These are phyloP conservation scores for Globisporangium orthogonon DNA, from an alignment of 352 stramenopile species.

Conservation along the genomic window DNA sequence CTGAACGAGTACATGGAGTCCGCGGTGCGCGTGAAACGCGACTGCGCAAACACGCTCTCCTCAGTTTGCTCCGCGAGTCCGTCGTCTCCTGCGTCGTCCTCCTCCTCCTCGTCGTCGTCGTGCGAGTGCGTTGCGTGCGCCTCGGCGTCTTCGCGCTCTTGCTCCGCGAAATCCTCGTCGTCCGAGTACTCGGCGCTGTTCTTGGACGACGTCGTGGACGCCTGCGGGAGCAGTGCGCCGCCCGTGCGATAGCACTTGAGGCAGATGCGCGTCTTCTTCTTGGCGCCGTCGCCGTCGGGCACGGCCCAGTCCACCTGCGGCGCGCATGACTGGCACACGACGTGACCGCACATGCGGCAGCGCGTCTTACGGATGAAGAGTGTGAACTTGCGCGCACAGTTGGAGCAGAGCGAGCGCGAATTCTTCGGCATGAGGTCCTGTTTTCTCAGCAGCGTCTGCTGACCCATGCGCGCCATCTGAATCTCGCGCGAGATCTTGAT, in stretches of 20 bases:
- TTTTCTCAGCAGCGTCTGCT: constrained; percentile 52
- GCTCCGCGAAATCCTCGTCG: constrained; percentile 20
- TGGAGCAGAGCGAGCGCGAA: constrained; percentile 38
- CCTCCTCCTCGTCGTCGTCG: constrained; percentile 1
- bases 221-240: constrained; percentile 11
- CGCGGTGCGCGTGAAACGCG: constrained; percentile 39
- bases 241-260: constrained; percentile 37
- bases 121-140: background rate
- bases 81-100: constrained; percentile 10
- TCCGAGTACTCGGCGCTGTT: constrained; percentile 16
- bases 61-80: constrained; percentile 50
- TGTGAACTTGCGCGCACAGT: constrained; percentile 64
- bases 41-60: constrained; percentile 49
- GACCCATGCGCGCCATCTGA: constrained; percentile 42
- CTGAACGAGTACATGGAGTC: constrained; percentile 26
- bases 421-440: constrained; percentile 69
- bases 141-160: constrained; percentile 22
- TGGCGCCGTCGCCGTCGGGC: constrained; percentile 8
- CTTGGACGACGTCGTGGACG: constrained; percentile 5
- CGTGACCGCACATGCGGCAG: constrained; percentile 66
- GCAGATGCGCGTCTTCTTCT: constrained; percentile 50
- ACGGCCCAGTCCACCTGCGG: constrained; percentile 43
- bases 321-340: constrained; percentile 67
- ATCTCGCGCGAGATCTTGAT: constrained; percentile 65
- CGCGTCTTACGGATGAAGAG: constrained; percentile 67